Evolutionary conservation across 352 stramenopile genomes (phyloP), one percentile per base, ranked within the genome.

Genomic region (Phytophthora hybrid): DNA sequence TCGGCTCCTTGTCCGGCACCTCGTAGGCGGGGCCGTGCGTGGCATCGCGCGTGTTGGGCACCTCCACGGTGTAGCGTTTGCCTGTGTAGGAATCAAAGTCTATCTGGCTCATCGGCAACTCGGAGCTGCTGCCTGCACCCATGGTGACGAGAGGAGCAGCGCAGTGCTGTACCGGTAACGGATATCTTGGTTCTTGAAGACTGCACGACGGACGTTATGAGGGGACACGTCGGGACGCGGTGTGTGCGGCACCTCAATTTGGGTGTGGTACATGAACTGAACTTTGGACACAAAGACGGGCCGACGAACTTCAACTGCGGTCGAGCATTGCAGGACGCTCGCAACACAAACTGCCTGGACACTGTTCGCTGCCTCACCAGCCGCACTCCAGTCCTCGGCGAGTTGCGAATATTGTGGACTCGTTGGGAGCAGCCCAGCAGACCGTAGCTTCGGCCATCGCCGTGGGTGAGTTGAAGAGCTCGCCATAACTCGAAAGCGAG

Each of bases 71-170:
- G 69, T 80, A 80, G 55, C 73, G 63, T 10, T 49, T 55, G 19
- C 73, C 73, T 18, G 37, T 66, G 59, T 71, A 80, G 11, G 69
- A 74, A 6, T 74, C 73, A 19, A 75, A 77, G 64, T 80, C 73
- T 18, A 62, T 66, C 16, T 76, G 47, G 37, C 57, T 68, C 69
- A 78, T 78, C 0, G 56, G 56, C 9, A 77, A 32, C 60, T 73
- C 62, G 3, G 74, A 72, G 70, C 69, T 78, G 68, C 29, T 60
- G 34, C 32, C 56, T 32, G 19, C 56, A 11, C 56, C 56, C 56
- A 62, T 62, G n/a, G 21, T 13, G 49, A 19, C 19, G 23, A 32
- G 21, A n/a, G 39, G 39, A 47, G 39, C 5, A 47, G 39, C 39
- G 39, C 39, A 47, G 39, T 47, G 26, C 26, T 3, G 26, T 31